Evolutionary conservation across 495 filamentous ascomycete genomes (phyloP).

Genomic region (Poronia punctata): DNA sequence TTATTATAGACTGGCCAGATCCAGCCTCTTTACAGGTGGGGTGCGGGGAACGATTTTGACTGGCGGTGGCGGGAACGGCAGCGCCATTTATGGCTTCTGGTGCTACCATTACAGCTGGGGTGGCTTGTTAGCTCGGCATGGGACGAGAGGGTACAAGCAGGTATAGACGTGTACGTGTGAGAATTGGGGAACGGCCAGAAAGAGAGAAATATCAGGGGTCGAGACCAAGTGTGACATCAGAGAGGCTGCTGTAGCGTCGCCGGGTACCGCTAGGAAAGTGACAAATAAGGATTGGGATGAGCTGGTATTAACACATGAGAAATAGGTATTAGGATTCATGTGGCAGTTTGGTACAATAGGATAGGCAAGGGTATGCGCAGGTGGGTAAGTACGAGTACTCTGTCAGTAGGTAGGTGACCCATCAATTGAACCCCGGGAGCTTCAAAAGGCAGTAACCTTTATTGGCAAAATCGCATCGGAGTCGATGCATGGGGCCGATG

Average conservation of each 20-base stretch:
- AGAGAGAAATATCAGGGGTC: background rate
- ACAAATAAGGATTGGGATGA: conserved; percentile 4
- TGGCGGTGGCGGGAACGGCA: conserved; percentile 18
- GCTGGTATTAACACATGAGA: background rate
- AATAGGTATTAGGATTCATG: conserved; percentile 3
- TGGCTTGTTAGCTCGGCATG: conserved; percentile 7
- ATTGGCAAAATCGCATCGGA: no score
- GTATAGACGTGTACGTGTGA: no score
- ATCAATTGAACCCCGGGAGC: no score
- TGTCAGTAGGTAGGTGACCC: no score
- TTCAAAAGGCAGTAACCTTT: no score
- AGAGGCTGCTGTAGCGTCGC: background rate
- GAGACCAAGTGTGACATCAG: conserved; percentile 10
- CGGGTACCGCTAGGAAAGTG: conserved; percentile 1
- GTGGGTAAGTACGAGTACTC: no score
- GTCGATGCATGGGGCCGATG: no score
- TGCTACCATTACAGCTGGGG: conserved; percentile 9
- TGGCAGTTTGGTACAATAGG: no score
- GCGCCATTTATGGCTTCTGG: conserved; percentile 21
- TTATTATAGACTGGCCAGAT: conserved; percentile 21
- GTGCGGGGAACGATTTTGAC: conserved; percentile 23
- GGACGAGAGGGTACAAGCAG: no score
- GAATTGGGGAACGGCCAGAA: no score
- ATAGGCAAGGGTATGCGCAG: no score
- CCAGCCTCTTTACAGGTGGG: conserved; percentile 17